Conservation (phyloP, 2,329 filamentous ascomycete genomes). For the Trichophyton rubrum region DNA sequence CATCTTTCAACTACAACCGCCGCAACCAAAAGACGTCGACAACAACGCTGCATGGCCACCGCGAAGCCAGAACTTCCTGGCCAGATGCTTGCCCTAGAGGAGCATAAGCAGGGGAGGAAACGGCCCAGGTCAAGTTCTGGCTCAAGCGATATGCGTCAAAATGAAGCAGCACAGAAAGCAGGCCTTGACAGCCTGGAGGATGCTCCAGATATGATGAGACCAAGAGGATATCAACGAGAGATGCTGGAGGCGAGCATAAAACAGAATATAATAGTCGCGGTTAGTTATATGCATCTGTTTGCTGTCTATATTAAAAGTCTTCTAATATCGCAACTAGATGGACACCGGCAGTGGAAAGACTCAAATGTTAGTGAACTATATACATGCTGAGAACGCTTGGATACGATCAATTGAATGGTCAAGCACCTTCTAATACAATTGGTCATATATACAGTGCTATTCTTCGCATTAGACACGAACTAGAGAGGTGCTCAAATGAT, state of each 20-base stretch:
- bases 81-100: not conserved
- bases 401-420: not conserved
- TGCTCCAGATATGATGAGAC: constrained; percentile 8
- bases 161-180: not conserved
- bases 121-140: not conserved
- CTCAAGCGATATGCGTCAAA: too few relatives aligned
- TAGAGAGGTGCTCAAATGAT: constrained; percentile 41
- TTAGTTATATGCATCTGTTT: constrained; percentile 25
- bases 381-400: not conserved
- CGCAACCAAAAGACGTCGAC: not conserved
- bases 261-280: constrained; percentile 59
- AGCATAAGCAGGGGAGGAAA: not conserved
- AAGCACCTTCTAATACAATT: not conserved
- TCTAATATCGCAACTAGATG: constrained; percentile 43
- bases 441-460: constrained; percentile 42
- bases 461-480: constrained; percentile 52
- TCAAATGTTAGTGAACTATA: constrained; percentile 46
- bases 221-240: constrained; percentile 57
- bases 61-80: not conserved
- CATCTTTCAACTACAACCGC: not conserved
- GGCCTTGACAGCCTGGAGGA: not conserved
- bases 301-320: not conserved
- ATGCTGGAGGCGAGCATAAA: constrained; percentile 60
- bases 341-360: constrained; percentile 71
- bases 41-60: not conserved